Evolutionary conservation across 75 land plant genomes (phyloP), one percentile per base, ranked within the genome.

Genomic region (Cryptomeria japonica): DNA sequence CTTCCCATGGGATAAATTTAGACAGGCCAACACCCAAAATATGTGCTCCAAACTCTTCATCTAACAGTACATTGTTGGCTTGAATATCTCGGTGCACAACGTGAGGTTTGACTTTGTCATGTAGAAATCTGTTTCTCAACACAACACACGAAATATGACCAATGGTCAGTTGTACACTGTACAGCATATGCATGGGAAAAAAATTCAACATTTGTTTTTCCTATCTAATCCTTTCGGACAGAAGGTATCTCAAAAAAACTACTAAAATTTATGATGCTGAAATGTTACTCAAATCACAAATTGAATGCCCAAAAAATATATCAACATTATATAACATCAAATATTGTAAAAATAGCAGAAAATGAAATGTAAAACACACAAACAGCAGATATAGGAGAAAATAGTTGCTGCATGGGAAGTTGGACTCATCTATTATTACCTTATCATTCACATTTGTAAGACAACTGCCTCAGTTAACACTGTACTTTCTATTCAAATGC

Each of bases 81-180:
- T 95, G 86, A 4, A 98, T 94, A 84, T 98, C 97, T 42, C 95
- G 92, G 90, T 98, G 99, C 84, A 98, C 97, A 34, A 96, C 99
- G 73, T 97, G 98, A 86, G 99, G 99, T 88, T 94, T 96, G 68
- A 96, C 95, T 86, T 96, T 95, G 91, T 97, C 99, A 88, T 98
- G 99, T 83, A 98, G 88, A 86, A 93, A 98, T 47, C 98, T 96
- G 94, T 88, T 88, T 61, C 19, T 42, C 64, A 85, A 31, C 70
- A 85, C 9, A 28, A 25, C 19, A 85, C 46, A 85, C 25, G 38
- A 51, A 58, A 85, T 85, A 32, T 34, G 7, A 51, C 18, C 2
- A 85, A 85, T 36, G 70, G 10, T 85, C 46, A 31, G n/a, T 14
- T 34, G 15, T 36, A 85, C 25, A 49, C 36, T 19, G 55, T 77